Evolutionary conservation across 2,329 filamentous ascomycete genomes (phyloP).

Genomic region (Fusarium sp.): DNA sequence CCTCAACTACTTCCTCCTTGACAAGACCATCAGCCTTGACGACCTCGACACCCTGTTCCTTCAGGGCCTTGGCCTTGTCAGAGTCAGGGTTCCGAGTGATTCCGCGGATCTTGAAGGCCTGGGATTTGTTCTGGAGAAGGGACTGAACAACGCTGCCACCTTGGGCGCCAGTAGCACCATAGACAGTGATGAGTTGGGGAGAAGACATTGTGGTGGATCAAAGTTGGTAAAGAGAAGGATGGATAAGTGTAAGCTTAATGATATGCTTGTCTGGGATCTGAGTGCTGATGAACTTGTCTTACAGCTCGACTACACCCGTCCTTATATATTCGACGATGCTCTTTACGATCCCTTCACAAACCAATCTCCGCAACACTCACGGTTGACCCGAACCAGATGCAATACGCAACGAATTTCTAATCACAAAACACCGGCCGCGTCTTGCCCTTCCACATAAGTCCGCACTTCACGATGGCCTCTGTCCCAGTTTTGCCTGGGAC

Average conservation of each 20-base stretch:
- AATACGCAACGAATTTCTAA: constrained; percentile 18
- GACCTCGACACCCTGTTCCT: constrained; percentile 44
- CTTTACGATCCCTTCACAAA: background rate
- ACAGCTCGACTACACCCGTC: background rate
- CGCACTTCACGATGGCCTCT: constrained; percentile 9
- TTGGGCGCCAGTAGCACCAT: constrained; percentile 48
- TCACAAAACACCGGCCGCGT: constrained; percentile 9
- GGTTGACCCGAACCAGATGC: background rate
- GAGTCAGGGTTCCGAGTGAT: constrained; percentile 47
- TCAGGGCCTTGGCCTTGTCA: constrained; percentile 44
- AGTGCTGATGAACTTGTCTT: constrained; percentile 14
- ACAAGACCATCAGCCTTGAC: constrained; percentile 46
- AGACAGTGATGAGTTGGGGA: constrained; percentile 47
- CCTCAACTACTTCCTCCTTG: constrained; percentile 39
- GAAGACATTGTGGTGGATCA: constrained; percentile 36
- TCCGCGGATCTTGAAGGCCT: constrained; percentile 43
- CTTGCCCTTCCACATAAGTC: constrained; percentile 16
- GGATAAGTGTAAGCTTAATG: background rate
- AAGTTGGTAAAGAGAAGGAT: background rate
- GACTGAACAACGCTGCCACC: constrained; percentile 48
- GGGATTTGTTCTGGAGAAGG: constrained; percentile 46
- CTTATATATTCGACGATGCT: constrained; percentile 30
- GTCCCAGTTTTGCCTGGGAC: background rate
- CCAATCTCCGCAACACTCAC: constrained; percentile 11
- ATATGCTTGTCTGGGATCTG: background rate